Evolutionary conservation across 345 rosid species (phyloP).

Genomic region (Aurinia saxatilis): DNA sequence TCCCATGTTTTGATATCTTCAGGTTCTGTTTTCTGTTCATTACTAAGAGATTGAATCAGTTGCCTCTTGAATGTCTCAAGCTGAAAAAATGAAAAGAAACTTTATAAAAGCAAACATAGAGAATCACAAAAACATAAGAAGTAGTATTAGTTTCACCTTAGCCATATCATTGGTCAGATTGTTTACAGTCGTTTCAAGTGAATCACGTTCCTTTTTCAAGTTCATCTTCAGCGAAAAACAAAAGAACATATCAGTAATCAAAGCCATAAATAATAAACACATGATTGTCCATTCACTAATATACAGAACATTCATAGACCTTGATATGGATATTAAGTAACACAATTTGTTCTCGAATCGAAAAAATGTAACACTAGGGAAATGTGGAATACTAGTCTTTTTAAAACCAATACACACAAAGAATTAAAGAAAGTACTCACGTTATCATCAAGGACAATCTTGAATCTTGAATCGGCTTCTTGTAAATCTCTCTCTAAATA

Average conservation of each 20-base stretch:
- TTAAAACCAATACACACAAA: too few relatives aligned
- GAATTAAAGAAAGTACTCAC: slow-evolving; percentile 23
- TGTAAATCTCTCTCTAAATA: slow-evolving; percentile 39
- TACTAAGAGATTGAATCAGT: slow-evolving; percentile 60
- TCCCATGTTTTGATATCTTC: slow-evolving; percentile 56
- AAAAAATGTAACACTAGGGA: too few relatives aligned
- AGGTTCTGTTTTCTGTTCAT: slow-evolving; percentile 56
- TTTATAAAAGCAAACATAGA: neutral
- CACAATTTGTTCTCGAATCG: too few relatives aligned
- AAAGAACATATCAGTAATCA: too few relatives aligned
- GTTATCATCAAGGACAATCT: slow-evolving; percentile 45
- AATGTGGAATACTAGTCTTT: too few relatives aligned
- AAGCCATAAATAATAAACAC: neutral
- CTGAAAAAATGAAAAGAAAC: slow-evolving; percentile 27
- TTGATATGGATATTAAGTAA: neutral
- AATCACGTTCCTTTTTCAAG: slow-evolving; percentile 55
- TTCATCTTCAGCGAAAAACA: slow-evolving; percentile 38
- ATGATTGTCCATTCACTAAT: neutral
- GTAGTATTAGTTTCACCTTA: slow-evolving; percentile 38
- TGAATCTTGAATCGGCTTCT: slow-evolving; percentile 50
- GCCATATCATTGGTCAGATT: slow-evolving; percentile 60
- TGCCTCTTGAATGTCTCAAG: slow-evolving; percentile 76
- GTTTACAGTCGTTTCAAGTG: slow-evolving; percentile 46
- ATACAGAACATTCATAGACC: neutral
- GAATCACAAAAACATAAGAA: too few relatives aligned